Evolutionary conservation across 805 yeast species (phyloP), one percentile per base, ranked within the genome.

Genomic region (Barnettozyma botsteinii): DNA sequence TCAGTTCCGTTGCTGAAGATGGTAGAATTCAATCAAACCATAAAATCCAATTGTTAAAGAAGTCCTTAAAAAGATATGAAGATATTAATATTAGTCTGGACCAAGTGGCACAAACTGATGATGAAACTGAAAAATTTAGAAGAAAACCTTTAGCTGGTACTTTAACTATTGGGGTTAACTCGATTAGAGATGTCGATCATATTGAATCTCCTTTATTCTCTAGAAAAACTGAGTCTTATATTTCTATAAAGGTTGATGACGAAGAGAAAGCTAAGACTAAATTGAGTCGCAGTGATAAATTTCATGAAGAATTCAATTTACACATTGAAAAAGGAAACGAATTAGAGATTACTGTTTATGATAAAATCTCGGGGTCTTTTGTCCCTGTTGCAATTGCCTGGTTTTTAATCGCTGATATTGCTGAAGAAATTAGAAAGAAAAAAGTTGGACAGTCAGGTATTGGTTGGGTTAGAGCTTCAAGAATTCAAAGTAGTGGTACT

Each of bases 341-440:
- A 64, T 72, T 89, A 32, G 96, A 89, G 54, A 69, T 93, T 52
- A 77, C 89, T 2, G 86, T 93, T 5, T 88, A 82, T 60, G 98
- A 93, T 59, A 81, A 80, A 51, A 63, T 67, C 21, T 85, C 85
- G 28, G 77, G 70, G 42, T 73, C 69, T 36, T 65, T 72, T 44
- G 77, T 81, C 8, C 98, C 98, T 0, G 96, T 93, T 7, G 98
- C 95, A 8, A 71, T 93, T 28, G 77, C 84, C 52, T 93, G 98
- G 98, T 72, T 91, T 21, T 74, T 91, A 27, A 69, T 93, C 22
- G 80, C 94, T 4, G 99, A 93, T 61, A 75, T 93, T 31, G 88
- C 94, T 1, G 99, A 93, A 66, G 98, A 93, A 51, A 74, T 91
- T 40, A 85, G 99, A 62, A 84, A 93, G 54, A 83, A 81, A 60